Evolutionary conservation across 352 stramenopile genomes (phyloP), one percentile per base, ranked within the genome.

Genomic region (Albugo candida): DNA sequence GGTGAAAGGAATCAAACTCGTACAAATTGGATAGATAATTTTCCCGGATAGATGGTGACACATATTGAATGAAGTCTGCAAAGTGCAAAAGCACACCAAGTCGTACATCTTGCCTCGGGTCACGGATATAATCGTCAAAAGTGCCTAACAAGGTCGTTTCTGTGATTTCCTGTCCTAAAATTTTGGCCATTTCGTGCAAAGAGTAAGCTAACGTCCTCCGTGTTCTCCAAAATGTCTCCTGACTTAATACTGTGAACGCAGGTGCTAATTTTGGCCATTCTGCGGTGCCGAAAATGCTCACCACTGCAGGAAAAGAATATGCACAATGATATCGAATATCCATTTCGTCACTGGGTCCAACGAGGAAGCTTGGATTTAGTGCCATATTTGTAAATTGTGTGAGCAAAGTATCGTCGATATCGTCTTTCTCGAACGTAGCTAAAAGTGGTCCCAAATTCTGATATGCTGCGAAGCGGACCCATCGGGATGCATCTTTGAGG

Each of bases 391-490:
- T 60, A 43, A 91, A 96, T 51, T 93, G 68, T 0, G 58, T 52
- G 13, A 95, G 58, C 13, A 96, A 55, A 45, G 75, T 69, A 49
- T 88, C 65, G 13, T 65, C 78, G 20, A 96, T 54, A 19, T 92
- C 70, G 24, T 86, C 70, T 5, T 63, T 71, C 52, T 93, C 82
- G 46, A 97, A 80, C n/a, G 69, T 66, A 24, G 66, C 68, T 37
- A 87, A 55, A 42, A 86, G 83, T 18, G 72, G 67, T 1, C 74
- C 73, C 8, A 86, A 60, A 52, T 67, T 94, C 59, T 97, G 91
- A 59, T 95, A 96, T 54, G 93, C 93, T 1, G 88, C 86, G 59
- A 95, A 85, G 37, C 88, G 74, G 1, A 97, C 91, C 71, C 92
- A 96, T 41, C 92, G 84, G 36, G 91, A 95, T 12, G 63, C 59